Evolutionary conservation across 495 filamentous ascomycete species (phyloP).

Genomic region (Penicillium cinerascens): DNA sequence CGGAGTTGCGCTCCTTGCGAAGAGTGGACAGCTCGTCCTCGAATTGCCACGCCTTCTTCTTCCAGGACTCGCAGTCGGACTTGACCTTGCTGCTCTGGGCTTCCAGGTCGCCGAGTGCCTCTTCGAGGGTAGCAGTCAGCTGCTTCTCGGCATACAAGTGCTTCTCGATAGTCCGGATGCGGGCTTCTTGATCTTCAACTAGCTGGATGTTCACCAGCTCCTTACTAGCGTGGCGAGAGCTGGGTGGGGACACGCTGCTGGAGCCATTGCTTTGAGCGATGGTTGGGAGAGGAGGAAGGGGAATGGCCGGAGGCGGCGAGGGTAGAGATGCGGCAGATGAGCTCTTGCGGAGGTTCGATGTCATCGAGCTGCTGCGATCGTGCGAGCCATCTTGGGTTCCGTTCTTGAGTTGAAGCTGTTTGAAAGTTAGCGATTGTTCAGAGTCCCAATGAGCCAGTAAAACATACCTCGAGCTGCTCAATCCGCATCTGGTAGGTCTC

Average conservation of each 20-base stretch:
- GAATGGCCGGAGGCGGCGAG: slow-evolving; percentile 93
- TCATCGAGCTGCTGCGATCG: slow-evolving; percentile 73
- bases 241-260: slow-evolving; percentile 45
- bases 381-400: slow-evolving; percentile 36
- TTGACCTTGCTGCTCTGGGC: slow-evolving; percentile 80
- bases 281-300: slow-evolving; percentile 61
- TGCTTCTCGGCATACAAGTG: slow-evolving; percentile 95
- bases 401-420: slow-evolving; percentile 48
- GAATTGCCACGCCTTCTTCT: slow-evolving; percentile 70
- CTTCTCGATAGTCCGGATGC: slow-evolving; percentile 94
- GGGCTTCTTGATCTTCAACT: slow-evolving; percentile 86
- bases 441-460: no score
- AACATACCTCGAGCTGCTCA: slow-evolving; percentile 52
- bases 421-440: no score
- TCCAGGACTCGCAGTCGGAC: slow-evolving; percentile 82
- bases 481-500: slow-evolving; percentile 49
- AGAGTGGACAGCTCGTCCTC: slow-evolving; percentile 76
- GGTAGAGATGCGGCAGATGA: slow-evolving; percentile 78
- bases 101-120: slow-evolving; percentile 92
- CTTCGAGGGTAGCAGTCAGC: slow-evolving; percentile 88
- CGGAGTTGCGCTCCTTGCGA: slow-evolving; percentile 62
- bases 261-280: slow-evolving; percentile 41
- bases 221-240: slow-evolving; percentile 71
- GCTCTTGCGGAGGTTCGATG: slow-evolving; percentile 82
- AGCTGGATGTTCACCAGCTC: slow-evolving; percentile 66